A percentile compares a stretch with the other conserved stretches of the same genome.
Conservation (phyloP, 805 yeast genomes). For the Candida verbasci region DNA sequence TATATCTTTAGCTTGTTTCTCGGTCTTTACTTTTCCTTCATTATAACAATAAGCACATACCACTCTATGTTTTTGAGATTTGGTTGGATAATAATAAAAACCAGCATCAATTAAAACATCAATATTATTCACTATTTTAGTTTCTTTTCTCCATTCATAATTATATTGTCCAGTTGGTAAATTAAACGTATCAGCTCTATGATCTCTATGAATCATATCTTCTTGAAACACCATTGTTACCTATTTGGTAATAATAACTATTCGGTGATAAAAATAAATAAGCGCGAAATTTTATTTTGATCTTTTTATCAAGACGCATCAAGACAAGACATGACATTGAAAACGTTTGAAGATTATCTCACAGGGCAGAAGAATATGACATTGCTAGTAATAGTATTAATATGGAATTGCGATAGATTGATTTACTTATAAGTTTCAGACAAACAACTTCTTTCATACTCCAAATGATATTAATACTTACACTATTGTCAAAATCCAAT, state of each 20-base stretch:
- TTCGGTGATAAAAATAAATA: no score
- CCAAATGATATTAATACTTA: no score
- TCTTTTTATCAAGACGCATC: no score
- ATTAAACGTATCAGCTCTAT: conserved; percentile 19
- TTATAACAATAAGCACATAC: conserved; percentile 56
- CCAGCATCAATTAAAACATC: conserved; percentile 50
- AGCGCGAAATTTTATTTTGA: no score
- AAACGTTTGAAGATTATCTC: no score
- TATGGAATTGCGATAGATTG: no score
- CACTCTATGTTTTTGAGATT: conserved; percentile 43
- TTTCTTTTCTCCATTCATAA: conserved; percentile 8
- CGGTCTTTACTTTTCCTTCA: conserved; percentile 14
- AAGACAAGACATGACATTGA: no score
- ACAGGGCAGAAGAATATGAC: no score
- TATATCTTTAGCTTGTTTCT: conserved; percentile 2
- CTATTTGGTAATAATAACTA: conserved; percentile 40
- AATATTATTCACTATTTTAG: conserved; percentile 5
- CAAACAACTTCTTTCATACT: no score
- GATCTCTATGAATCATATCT: conserved; percentile 16
- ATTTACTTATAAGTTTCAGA: no score
- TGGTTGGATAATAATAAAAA: conserved; percentile 53
- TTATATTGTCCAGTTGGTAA: conserved; percentile 13
- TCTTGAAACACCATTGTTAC: neutral
- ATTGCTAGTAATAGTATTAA: no score
- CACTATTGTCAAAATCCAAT: no score